These are phyloP conservation scores for Yamadazyma philogaea DNA, from an alignment of 805 yeast species.

Conservation along the genomic window DNA sequence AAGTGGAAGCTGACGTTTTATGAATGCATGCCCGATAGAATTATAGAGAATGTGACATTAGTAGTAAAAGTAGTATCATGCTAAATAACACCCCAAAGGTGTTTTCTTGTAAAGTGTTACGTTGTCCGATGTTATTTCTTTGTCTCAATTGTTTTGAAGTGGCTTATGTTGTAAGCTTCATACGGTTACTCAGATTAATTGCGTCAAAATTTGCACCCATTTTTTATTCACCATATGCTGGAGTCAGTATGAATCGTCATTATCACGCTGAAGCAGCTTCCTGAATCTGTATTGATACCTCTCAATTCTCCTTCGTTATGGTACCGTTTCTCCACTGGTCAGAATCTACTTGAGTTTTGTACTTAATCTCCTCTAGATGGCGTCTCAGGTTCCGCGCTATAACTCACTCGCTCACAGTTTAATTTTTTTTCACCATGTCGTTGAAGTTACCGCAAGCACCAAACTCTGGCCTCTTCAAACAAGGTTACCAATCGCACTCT, in stretches of 20 bases:
- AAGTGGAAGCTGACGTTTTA: not conserved
- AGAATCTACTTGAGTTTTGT: too few species aligned
- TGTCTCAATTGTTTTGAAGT: too few species aligned
- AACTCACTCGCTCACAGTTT: not conserved
- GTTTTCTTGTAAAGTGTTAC: too few species aligned
- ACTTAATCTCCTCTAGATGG: not conserved
- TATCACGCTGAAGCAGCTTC: too few species aligned
- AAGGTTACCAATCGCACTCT: slow-evolving; percentile 84
- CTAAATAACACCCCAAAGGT: too few species aligned
- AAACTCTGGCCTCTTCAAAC: slow-evolving; percentile 89
- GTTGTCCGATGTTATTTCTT: too few species aligned
- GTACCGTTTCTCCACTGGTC: not conserved
- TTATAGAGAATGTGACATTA: not conserved
- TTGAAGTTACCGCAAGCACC: slow-evolving; percentile 90
- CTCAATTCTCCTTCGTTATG: not conserved
- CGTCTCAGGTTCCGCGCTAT: not conserved
- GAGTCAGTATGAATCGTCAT: too few species aligned
- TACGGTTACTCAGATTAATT: not conserved
- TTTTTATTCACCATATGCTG: too few species aligned
- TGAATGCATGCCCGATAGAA: not conserved
- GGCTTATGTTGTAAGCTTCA: too few species aligned
- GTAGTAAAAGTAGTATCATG: not conserved
- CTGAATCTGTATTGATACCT: not conserved
- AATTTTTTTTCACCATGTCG: slow-evolving; percentile 54
- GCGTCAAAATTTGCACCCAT: not conserved